Percentiles rank a stretch among this genome's conserved stretches.
phyloP scores from a whole-genome alignment of 2,329 filamentous ascomycete species.

The Daldinia eschscholtzii region DNA sequence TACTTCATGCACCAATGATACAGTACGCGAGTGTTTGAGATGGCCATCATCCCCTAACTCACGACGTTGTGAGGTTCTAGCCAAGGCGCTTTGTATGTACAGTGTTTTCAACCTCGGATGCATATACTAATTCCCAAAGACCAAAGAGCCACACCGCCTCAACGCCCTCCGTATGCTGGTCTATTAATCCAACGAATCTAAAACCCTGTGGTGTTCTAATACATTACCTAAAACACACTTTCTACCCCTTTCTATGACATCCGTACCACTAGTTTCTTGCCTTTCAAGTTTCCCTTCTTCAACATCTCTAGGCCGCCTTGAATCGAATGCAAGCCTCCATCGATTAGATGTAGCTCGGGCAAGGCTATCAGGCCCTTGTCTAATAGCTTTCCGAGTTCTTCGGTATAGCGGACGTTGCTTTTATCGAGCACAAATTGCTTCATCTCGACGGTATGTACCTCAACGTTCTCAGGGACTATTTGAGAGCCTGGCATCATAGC shows the following conservation, averaged over 20 bases:
- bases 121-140: neutral
- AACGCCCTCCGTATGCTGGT: conserved; percentile 26
- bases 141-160: neutral
- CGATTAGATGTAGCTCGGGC: conserved; percentile 52
- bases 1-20: neutral
- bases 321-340: conserved; percentile 53
- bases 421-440: conserved; percentile 56
- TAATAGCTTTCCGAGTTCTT: conserved; percentile 52
- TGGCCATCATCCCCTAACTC: neutral
- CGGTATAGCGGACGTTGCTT: conserved; percentile 48
- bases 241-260: conserved; percentile 27
- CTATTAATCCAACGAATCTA: conserved; percentile 11
- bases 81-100: neutral
- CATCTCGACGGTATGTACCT: conserved; percentile 56
- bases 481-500: conserved; percentile 52
- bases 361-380: conserved; percentile 48
- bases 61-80: neutral
- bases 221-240: neutral
- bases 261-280: conserved; percentile 53
- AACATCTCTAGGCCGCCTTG: conserved; percentile 52
- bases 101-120: neutral
- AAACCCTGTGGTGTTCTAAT: neutral
- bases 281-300: conserved; percentile 53
- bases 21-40: neutral
- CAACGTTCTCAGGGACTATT: conserved; percentile 49